These are phyloP conservation scores for Kodamaea laetipori DNA, from an alignment of 805 yeast genomes.

Conservation along the genomic window DNA sequence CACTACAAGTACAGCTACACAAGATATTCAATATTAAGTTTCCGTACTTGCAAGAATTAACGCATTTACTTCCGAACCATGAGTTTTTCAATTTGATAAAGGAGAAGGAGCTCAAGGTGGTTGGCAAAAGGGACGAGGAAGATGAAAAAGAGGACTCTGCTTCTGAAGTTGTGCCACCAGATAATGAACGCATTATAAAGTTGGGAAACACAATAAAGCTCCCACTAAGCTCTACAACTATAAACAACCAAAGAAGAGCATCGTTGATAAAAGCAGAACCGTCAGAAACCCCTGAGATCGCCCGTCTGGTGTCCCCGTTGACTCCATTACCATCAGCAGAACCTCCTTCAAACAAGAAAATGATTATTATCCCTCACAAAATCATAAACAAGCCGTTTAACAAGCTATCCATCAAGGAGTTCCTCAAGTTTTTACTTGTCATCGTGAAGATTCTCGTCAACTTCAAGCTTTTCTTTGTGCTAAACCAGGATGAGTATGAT, in stretches of 20 bases:
- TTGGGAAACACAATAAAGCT: constrained; percentile 29
- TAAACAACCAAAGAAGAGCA: constrained; percentile 19
- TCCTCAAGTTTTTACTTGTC: constrained; percentile 36
- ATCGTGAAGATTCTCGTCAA: constrained; percentile 41
- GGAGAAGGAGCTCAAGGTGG: constrained; percentile 33
- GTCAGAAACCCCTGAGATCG: constrained; percentile 2
- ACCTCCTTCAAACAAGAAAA: constrained; percentile 19
- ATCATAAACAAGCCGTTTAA: constrained; percentile 44
- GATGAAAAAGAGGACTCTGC: constrained; percentile 13
- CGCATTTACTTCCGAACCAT: constrained; percentile 24
- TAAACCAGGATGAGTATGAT: constrained; percentile 16
- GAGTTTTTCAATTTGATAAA: constrained; percentile 33
- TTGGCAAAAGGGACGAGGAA: constrained; percentile 18
- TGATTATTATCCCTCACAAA: constrained; percentile 43
- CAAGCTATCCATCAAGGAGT: constrained; percentile 39
- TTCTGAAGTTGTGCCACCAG: constrained; percentile 9
- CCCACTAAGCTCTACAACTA: constrained; percentile 21
- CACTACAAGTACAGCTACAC: constrained; percentile 18
- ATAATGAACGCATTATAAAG: constrained; percentile 30
- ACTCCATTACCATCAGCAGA: background rate
- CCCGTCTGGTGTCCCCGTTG: constrained; percentile 5
- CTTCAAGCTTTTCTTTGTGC: constrained; percentile 32
- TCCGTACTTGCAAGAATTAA: constrained; percentile 22
- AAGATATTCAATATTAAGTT: constrained; percentile 19
- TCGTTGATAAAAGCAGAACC: constrained; percentile 6